Evolutionary conservation across 805 yeast species (phyloP), one percentile per base, ranked within the genome.

Genomic region (Torulaspora indica): DNA sequence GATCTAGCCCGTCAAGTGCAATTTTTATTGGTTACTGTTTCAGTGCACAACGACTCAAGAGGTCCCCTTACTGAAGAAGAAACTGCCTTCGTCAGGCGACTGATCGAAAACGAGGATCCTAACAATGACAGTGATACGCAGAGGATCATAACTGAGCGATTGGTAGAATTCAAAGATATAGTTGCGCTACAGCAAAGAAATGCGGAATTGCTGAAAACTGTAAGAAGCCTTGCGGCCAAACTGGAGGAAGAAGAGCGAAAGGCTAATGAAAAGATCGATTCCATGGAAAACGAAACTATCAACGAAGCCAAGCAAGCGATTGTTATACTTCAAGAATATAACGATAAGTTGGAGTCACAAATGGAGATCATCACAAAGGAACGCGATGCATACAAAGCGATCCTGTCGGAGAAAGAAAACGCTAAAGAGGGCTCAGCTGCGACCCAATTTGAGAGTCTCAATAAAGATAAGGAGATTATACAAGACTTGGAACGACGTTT

Each of bases 1-100:
- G 97, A 91, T 57, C 68, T 91, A 31, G 85, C 95, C 5, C 78
- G 81, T 34, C 98, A 91, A 61, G 75, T 93, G n/a, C 87, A 85
- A 53, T 75, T 73, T 38, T 71, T 89, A 29, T 70, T 91, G 30
- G 75, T 83, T 12, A 88, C 85, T 57, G 71, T 85, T 1, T 72
- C 79, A 23, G 68, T 83, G 1, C 73, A 79, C 36, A 76, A 74
- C 9, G 73, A 72, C 40, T 69, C 76, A n/a, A 77, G 77, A 29
- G 68, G 72, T 31, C 85, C 91, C 7, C 66, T 91, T 29, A 75
- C 84, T 4, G 63, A 71, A 0, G 76, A 76, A 10, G 96, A 91
- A 56, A 74, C 75, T 51, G 70, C 70, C n/a, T 80, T 81, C 20
- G 72, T 89, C 20, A 78, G 77, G 17, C 75, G 73, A 39, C 69